Percentiles rank a stretch among this genome's conserved stretches.
phyloP scores from a whole-genome alignment of 2,329 filamentous ascomycete species.

The Dactylellina haptotyla region DNA sequence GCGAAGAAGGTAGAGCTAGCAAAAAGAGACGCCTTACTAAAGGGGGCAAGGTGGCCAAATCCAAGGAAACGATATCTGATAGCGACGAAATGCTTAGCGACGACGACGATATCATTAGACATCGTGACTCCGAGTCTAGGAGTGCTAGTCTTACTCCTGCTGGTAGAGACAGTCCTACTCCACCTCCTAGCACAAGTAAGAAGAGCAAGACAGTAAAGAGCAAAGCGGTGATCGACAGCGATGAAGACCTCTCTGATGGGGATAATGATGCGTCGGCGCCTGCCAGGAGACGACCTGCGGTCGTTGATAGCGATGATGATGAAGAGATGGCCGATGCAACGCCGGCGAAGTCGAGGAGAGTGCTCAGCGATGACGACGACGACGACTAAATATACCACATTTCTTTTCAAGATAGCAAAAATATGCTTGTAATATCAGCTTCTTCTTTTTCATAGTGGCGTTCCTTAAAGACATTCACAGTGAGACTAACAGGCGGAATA shows the following conservation, averaged over 20 bases:
- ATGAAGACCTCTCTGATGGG: slow-evolving; percentile 34
- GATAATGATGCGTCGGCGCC: slow-evolving; percentile 17
- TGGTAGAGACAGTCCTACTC: slow-evolving; percentile 18
- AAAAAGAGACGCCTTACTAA: slow-evolving; percentile 46
- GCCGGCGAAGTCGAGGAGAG: slow-evolving; percentile 7
- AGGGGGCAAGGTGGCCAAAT: slow-evolving; percentile 28
- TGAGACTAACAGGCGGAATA: no score
- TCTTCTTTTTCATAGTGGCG: not conserved
- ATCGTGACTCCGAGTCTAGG: slow-evolving; percentile 23
- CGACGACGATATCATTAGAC: slow-evolving; percentile 27
- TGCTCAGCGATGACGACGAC: slow-evolving; percentile 6
- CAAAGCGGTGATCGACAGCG: slow-evolving; percentile 35
- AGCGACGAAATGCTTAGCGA: slow-evolving; percentile 36
- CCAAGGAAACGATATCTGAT: slow-evolving; percentile 40
- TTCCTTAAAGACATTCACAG: no score
- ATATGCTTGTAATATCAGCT: slow-evolving; percentile 40
- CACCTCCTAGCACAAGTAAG: slow-evolving; percentile 14
- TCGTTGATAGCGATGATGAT: slow-evolving; percentile 48
- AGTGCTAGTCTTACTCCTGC: slow-evolving; percentile 35
- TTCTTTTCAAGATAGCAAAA: not conserved
- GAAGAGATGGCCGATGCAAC: slow-evolving; percentile 56
- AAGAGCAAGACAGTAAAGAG: slow-evolving; percentile 40
- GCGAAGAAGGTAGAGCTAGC: slow-evolving; percentile 12
- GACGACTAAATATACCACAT: slow-evolving; percentile 1
- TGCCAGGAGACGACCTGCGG: slow-evolving; percentile 6